Evolutionary conservation across 257 asterid genomes (phyloP).

Genomic region (Forsythia viridissima): DNA sequence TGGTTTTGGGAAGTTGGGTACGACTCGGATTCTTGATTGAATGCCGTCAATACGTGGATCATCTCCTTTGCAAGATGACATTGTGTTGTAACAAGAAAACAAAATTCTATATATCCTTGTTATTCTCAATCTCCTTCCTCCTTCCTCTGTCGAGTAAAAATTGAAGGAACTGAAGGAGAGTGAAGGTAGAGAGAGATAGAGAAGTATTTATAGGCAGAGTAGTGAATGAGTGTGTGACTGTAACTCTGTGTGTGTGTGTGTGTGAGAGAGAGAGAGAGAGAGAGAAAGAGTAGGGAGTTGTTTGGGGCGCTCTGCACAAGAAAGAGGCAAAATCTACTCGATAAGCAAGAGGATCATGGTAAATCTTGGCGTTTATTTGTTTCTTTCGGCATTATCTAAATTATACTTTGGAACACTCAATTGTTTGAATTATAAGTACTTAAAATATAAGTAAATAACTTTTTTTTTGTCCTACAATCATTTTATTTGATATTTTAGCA

Average conservation of each 20-base stretch:
- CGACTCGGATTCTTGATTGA: slow-evolving; percentile 77
- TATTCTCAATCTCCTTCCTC: not conserved
- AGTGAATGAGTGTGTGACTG: not conserved
- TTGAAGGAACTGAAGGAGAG: not conserved
- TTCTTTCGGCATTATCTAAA: not conserved
- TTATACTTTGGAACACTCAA: not conserved
- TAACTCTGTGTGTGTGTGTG: not conserved
- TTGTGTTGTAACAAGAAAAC: slow-evolving; percentile 22
- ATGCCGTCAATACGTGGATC: slow-evolving; percentile 79
- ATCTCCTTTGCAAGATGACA: slow-evolving; percentile 59
- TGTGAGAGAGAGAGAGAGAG: not conserved
- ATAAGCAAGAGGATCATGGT: not conserved
- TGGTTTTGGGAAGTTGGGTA: slow-evolving; percentile 77
- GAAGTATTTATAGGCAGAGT: slow-evolving; percentile 22
- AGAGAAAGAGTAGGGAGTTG: not conserved
- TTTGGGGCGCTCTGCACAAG: slow-evolving; percentile 10
- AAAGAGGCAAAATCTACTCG: slow-evolving; percentile 2
- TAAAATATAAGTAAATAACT: not conserved
- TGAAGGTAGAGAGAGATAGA: not conserved
- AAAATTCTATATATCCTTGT: not conserved
- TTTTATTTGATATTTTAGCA: no score
- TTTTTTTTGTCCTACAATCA: not conserved
- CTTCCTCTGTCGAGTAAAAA: not conserved
- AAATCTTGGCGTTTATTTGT: not conserved
- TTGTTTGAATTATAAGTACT: not conserved